Conservation (phyloP, 148 eudicot species). For the Silene latifolia region DNA sequence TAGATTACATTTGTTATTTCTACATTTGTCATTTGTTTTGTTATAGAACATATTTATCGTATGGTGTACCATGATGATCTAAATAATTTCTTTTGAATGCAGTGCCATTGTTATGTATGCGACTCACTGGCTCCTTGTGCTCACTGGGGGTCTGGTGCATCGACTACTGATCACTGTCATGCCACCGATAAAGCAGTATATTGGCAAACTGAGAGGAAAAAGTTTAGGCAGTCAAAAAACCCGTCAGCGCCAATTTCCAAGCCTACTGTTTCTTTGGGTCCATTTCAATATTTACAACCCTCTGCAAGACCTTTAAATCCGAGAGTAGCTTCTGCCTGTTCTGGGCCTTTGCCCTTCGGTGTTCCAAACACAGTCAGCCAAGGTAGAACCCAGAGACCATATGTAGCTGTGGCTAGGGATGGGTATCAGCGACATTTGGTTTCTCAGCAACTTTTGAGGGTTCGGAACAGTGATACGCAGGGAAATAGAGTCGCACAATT, state of each 20-base stretch:
- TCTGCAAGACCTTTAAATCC: constrained; percentile 6
- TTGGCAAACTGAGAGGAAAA: constrained; percentile 58
- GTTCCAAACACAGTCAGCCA: constrained; percentile 32
- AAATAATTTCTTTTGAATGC: constrained; percentile 27
- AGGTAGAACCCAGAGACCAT: constrained; percentile 29
- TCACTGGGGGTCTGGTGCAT: constrained; percentile 61
- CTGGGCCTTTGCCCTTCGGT: constrained; percentile 25
- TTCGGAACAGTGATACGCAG: constrained; percentile 18
- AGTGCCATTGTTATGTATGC: constrained; percentile 98
- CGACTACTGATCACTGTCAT: constrained; percentile 64
- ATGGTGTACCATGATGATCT: neutral
- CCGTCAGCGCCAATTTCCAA: constrained; percentile 30
- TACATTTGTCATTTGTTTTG: neutral
- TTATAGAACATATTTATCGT: neutral
- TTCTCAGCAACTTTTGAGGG: constrained; percentile 24
- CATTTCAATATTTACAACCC: constrained; percentile 11
- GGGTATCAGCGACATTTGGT: constrained; percentile 35
- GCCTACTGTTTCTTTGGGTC: constrained; percentile 19
- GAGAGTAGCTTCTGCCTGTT: constrained; percentile 17
- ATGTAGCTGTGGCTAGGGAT: constrained; percentile 25
- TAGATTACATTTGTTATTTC: constrained; percentile 8
- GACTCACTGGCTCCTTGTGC: constrained; percentile 84
- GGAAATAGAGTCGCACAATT: constrained; percentile 22
- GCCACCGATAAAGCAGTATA: constrained; percentile 61
- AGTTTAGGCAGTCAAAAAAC: constrained; percentile 30